A percentile compares a stretch with the other conserved stretches of the same genome.
Conservation (phyloP, 345 rosid species). For the Citrus trifoliata region DNA sequence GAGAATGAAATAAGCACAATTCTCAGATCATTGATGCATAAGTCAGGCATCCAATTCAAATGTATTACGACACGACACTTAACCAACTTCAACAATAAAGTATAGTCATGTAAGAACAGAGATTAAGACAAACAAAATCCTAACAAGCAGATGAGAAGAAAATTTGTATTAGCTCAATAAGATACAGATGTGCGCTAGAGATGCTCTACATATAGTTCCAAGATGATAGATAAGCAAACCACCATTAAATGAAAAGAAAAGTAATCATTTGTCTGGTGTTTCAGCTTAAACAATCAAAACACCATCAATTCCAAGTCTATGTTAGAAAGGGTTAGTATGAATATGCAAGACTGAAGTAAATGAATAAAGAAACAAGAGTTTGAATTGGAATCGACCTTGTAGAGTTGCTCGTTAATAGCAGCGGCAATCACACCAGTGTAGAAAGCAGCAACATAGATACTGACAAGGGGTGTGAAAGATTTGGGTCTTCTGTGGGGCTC, state of each 20-base stretch:
- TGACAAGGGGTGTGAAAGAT: constrained; percentile 68
- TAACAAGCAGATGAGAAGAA: neutral
- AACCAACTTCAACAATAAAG: neutral
- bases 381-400: constrained; percentile 46
- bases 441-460: constrained; percentile 72
- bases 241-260: neutral
- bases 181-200: neutral
- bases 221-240: neutral
- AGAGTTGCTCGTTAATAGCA: constrained; percentile 82
- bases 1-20: constrained; percentile 18
- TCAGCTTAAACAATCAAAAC: neutral
- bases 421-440: constrained; percentile 88
- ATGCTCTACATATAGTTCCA: neutral
- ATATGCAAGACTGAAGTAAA: neutral
- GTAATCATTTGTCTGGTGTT: neutral
- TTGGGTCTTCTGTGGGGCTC: constrained; percentile 81
- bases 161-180: neutral
- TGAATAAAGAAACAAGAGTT: neutral
- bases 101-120: neutral
- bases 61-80: neutral
- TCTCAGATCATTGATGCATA: neutral
- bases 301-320: neutral
- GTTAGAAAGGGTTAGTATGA: neutral
- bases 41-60: neutral
- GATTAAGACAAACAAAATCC: neutral